These are phyloP conservation scores for Stagonosporopsis chrysanthemi DNA, from an alignment of 2,329 filamentous ascomycete genomes.

Conservation along the genomic window DNA sequence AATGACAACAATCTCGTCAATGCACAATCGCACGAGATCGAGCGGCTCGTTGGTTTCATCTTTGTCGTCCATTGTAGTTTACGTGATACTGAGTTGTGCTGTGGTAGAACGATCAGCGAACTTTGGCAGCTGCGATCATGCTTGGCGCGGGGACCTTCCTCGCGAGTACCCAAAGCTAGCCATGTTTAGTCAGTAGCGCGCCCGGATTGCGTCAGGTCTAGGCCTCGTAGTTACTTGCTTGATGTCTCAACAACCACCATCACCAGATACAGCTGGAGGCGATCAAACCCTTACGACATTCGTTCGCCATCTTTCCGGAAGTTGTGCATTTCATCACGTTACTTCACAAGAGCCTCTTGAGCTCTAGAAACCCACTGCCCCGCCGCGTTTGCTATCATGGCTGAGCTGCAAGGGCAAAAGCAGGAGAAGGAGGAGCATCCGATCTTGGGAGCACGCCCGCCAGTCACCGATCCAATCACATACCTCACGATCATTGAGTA, in stretches of 20 bases:
- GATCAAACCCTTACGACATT: background rate
- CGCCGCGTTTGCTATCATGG: conserved; percentile 31
- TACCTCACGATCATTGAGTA: conserved; percentile 82
- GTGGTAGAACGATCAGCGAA: conserved; percentile 11
- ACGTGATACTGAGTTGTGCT: conserved; percentile 16
- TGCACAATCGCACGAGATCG: conserved; percentile 90
- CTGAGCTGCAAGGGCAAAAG: conserved; percentile 37
- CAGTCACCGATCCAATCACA: conserved; percentile 72
- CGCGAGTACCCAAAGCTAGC: conserved; percentile 19
- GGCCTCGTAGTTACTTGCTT: conserved; percentile 11
- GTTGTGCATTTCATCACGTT: background rate
- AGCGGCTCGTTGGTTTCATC: conserved; percentile 87
- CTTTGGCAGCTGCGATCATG: conserved; percentile 24
- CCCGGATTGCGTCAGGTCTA: conserved; percentile 24
- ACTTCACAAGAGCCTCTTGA: background rate
- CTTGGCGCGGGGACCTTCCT: conserved; percentile 26
- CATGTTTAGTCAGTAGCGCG: conserved; percentile 10
- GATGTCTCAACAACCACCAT: conserved; percentile 13
- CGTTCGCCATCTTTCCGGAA: background rate
- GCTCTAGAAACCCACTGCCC: background rate
- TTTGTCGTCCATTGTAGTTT: conserved; percentile 76
- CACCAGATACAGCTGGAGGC: background rate
- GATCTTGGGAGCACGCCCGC: conserved; percentile 65
- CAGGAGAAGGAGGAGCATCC: conserved; percentile 51
- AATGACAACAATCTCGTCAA: conserved; percentile 96